These are phyloP conservation scores for Ogataea saltuana DNA, from an alignment of 805 yeast genomes.

Conservation along the genomic window DNA sequence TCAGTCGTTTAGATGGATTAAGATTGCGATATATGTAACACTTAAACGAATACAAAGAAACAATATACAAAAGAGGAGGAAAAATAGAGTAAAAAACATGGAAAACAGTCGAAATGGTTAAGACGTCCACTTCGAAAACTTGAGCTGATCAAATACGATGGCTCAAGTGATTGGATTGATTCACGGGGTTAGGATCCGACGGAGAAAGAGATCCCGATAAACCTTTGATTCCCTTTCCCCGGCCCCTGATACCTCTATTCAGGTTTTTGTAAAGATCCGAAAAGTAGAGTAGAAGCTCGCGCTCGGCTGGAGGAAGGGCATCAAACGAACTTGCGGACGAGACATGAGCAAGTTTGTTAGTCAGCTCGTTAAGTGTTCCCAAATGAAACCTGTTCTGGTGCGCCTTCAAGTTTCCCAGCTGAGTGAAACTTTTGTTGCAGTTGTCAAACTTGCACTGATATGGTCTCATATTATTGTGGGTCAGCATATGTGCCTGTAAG, in stretches of 20 bases:
- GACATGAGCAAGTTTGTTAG: conserved; percentile 64
- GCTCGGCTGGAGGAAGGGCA: conserved; percentile 58
- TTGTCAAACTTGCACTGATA: conserved; percentile 76
- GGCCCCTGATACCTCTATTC: conserved; percentile 87
- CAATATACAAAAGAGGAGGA: conserved; percentile 3
- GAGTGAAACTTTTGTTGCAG: conserved; percentile 85
- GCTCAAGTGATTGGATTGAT: neutral
- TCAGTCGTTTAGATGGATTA: no score
- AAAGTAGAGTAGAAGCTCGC: conserved; percentile 72
- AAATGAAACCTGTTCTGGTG: conserved; percentile 91
- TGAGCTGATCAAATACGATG: conserved; percentile 3
- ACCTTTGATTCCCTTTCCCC: conserved; percentile 55
- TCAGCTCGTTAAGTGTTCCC: conserved; percentile 65
- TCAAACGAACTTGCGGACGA: conserved; percentile 49
- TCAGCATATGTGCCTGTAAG: conserved; percentile 80
- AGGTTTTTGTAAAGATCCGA: conserved; percentile 82
- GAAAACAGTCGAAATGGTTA: no score
- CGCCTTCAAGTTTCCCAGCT: conserved; percentile 88
- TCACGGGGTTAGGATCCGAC: neutral
- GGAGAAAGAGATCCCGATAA: conserved; percentile 2
- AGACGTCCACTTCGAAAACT: no score
- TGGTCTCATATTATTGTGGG: conserved; percentile 80
- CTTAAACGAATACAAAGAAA: conserved; percentile 2
- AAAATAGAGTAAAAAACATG: neutral
- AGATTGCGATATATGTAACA: conserved; percentile 2